Evolutionary conservation across 2,329 filamentous ascomycete genomes (phyloP).

Genomic region (Cladosporium sp.): DNA sequence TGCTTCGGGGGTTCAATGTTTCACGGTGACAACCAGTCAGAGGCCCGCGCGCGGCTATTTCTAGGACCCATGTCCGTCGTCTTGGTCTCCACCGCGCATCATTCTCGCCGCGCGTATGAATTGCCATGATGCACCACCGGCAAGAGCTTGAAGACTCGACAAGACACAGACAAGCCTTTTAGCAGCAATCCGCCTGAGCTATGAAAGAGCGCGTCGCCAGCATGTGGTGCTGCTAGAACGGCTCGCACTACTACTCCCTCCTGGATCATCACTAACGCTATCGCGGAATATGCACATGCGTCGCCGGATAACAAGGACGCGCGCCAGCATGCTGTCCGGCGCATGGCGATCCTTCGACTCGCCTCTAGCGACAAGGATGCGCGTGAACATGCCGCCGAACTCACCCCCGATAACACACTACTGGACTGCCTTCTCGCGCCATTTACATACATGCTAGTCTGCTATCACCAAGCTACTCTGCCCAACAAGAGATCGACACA

Average conservation of each 20-base stretch:
- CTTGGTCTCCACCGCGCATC: constrained; percentile 1
- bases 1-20: background rate
- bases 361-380: background rate
- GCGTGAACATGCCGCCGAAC: background rate
- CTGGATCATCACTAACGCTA: too few relatives aligned
- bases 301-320: too few relatives aligned
- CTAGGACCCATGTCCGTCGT: background rate
- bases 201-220: too few relatives aligned
- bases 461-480: too few relatives aligned
- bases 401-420: background rate
- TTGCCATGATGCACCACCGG: background rate
- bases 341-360: constrained; percentile 3
- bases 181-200: too few relatives aligned
- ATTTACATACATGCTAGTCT: background rate
- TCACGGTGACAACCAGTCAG: background rate
- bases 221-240: too few relatives aligned
- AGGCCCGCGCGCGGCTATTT: background rate
- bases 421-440: background rate
- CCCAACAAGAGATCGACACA: background rate
- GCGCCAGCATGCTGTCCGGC: background rate
- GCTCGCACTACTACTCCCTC: too few relatives aligned
- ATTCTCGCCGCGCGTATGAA: constrained; percentile 6
- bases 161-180: constrained; percentile 10
- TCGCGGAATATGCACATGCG: too few relatives aligned
- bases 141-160: constrained; percentile 6